Conservation (phyloP, 2,329 filamentous ascomycete genomes). For the Phaeophleospora eucalypticola region DNA sequence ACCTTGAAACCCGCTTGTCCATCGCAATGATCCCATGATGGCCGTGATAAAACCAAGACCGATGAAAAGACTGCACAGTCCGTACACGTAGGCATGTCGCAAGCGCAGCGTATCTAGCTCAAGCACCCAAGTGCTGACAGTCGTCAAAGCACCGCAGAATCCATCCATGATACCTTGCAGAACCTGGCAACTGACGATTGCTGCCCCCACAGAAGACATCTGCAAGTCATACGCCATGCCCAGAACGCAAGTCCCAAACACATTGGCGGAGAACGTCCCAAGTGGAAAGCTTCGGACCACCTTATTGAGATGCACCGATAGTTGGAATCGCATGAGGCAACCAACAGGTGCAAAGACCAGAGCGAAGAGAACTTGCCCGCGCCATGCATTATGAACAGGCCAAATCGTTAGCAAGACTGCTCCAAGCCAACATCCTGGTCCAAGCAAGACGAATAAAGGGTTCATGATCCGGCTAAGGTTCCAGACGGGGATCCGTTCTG, state of each 20-base stretch:
- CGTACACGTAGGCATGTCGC: slow-evolving; percentile 64
- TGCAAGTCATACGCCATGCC: slow-evolving; percentile 73
- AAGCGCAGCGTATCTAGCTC: slow-evolving; percentile 35
- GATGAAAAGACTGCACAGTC: slow-evolving; percentile 52
- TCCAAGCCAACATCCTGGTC: slow-evolving; percentile 69
- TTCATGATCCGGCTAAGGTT: slow-evolving; percentile 59
- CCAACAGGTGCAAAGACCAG: slow-evolving; percentile 76
- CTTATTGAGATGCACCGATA: slow-evolving; percentile 64
- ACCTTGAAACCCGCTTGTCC: slow-evolving; percentile 43
- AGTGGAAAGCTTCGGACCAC: slow-evolving; percentile 64
- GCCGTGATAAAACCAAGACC: slow-evolving; percentile 57
- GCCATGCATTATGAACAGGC: slow-evolving; percentile 61
- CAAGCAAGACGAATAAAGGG: slow-evolving; percentile 58
- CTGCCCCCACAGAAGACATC: slow-evolving; percentile 45
- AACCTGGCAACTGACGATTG: slow-evolving; percentile 36
- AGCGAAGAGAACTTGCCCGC: slow-evolving; percentile 66
- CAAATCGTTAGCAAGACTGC: slow-evolving; percentile 65
- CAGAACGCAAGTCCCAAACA: slow-evolving; percentile 66
- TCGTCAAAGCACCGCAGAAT: slow-evolving; percentile 41
- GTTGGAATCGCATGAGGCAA: slow-evolving; percentile 68
- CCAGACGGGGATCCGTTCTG: slow-evolving; percentile 56
- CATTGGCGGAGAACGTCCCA: slow-evolving; percentile 76
- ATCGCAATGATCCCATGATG: slow-evolving; percentile 67
- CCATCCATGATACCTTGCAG: slow-evolving; percentile 41
- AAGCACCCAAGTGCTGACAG: slow-evolving; percentile 40